phyloP scores from a whole-genome alignment of 805 yeast genomes.

The Candida awuae region DNA sequence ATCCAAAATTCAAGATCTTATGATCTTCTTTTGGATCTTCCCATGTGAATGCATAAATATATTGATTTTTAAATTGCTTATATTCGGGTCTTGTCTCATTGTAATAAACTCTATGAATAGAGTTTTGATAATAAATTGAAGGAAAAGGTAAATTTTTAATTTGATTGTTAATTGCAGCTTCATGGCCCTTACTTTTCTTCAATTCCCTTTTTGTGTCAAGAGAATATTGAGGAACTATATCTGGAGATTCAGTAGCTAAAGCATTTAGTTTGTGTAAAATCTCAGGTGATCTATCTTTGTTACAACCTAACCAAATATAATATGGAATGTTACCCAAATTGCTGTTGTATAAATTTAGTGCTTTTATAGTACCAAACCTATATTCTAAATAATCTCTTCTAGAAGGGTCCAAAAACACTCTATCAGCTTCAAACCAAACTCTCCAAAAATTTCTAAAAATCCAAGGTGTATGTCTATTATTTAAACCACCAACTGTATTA shows the following conservation, averaged over 20 bases:
- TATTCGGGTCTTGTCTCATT: slow-evolving; percentile 63
- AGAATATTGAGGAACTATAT: slow-evolving; percentile 50
- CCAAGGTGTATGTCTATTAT: slow-evolving; percentile 71
- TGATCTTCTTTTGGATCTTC: slow-evolving; percentile 83
- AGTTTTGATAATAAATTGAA: slow-evolving; percentile 68
- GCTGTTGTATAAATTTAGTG: slow-evolving; percentile 58
- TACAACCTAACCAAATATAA: slow-evolving; percentile 76
- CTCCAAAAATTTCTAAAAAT: slow-evolving; percentile 74
- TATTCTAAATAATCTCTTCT: slow-evolving; percentile 80
- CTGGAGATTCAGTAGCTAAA: slow-evolving; percentile 75
- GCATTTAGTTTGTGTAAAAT: slow-evolving; percentile 51
- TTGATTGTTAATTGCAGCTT: slow-evolving; percentile 59
- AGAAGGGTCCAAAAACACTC: slow-evolving; percentile 69
- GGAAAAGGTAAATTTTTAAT: slow-evolving; percentile 69
- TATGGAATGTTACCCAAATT: slow-evolving; percentile 69
- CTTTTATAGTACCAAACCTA: slow-evolving; percentile 72
- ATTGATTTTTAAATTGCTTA: slow-evolving; percentile 67
- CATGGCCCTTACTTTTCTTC: slow-evolving; percentile 61
- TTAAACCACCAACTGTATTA: slow-evolving; percentile 68
- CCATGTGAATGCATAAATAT: slow-evolving; percentile 85
- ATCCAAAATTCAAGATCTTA: slow-evolving; percentile 49
- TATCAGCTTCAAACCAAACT: slow-evolving; percentile 80
- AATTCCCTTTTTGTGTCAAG: slow-evolving; percentile 20
- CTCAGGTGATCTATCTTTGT: slow-evolving; percentile 46
- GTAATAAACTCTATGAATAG: slow-evolving; percentile 72